Base-by-base conservation (phyloP, 345 rosid species). In the Carallia brachiata region DNA sequence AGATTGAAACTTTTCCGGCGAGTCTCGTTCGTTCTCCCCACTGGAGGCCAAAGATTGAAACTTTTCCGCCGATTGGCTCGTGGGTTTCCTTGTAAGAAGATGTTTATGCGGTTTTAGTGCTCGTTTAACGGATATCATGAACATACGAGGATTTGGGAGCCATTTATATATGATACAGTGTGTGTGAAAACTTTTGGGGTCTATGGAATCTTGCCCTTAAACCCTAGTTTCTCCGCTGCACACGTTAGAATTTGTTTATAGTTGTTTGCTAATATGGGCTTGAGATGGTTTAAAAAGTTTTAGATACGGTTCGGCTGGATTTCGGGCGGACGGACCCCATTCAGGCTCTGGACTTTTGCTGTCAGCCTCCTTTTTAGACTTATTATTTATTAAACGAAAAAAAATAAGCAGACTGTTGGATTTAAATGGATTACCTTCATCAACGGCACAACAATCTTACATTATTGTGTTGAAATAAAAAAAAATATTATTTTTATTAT, bases 151-250 rank as follows among this genome's bases (percentile, higher is more conserved):
- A 36, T 0, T 13, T 44, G 32, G 36, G 31, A 36, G 63, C 32
- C 47, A 50, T 62, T 62, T 62, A 56, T 65, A 52, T 31, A 40
- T 44, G 17, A 37, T 2, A 23, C 23, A 23, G 17, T 2, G 50
- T 13, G 50, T 44, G 50, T 3, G 50, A 2, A 44, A 44, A 10
- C 50, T 3, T 3, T 44, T 3, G 10, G 2, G 4, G 17, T 44
- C 50, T 44, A 10, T 44, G 17, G 50, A 13, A 3, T 44, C 28
- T 10, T 54, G 60, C 48, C 28, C 73, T 69, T 72, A 72, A 81
- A 75, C 82, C 82, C 78, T 72, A 78, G 52, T 10, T 73, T 18
- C 53, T n/a, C 23, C 7, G 17, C 10, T 15, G 81, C 48, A 2
- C 62, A 81, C 57, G 72, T 68, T 74, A 77, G 75, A 52, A 55